Conservation (phyloP, 2,329 filamentous ascomycete genomes). For the Herpotrichia juniperi region DNA sequence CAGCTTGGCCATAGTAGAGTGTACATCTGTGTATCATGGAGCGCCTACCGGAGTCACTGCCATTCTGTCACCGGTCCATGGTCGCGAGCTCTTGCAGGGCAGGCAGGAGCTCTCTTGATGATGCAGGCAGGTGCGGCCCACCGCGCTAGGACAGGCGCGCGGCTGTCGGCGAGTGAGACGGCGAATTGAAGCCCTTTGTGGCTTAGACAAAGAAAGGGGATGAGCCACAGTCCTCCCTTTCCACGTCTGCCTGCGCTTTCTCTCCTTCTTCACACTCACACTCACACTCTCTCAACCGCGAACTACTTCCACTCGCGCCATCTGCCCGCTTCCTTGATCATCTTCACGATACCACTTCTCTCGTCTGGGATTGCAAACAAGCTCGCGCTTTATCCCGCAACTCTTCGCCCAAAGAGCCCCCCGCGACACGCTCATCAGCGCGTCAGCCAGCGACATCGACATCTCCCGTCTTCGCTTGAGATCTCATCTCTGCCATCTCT, state of each 20-base stretch:
- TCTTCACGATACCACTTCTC: neutral
- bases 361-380: neutral
- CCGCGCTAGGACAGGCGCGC: neutral
- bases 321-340: neutral
- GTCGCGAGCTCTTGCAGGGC: constrained; percentile 9
- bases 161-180: neutral
- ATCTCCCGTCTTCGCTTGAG: neutral
- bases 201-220: neutral
- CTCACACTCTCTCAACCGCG: neutral
- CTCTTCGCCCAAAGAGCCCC: constrained; percentile 12
- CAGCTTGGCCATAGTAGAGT: constrained; percentile 29
- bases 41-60: constrained; percentile 49
- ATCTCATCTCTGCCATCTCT: neutral
- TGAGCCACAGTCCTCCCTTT: neutral
- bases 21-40: neutral
- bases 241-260: neutral
- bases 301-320: neutral
- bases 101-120: constrained; percentile 12
- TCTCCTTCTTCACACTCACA: neutral
- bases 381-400: neutral
- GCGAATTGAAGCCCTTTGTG: neutral
- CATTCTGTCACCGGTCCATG: constrained; percentile 43
- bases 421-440: constrained; percentile 1
- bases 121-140: neutral
- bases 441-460: constrained; percentile 12